Base-by-base conservation (phyloP, 306 rosid species). In the Quercus ilex region DNA sequence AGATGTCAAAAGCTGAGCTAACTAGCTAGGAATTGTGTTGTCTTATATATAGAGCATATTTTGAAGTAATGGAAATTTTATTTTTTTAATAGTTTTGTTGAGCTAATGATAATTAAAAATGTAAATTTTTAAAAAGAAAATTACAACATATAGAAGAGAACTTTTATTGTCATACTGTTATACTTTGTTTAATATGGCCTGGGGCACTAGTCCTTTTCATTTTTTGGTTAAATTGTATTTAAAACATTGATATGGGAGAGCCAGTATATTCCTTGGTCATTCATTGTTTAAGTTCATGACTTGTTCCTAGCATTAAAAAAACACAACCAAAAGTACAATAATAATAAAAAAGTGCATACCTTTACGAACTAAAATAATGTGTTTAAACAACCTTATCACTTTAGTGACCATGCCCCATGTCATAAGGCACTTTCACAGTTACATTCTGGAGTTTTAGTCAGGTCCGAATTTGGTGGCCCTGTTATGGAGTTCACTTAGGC, bases 21-120 rank as follows among this genome's bases (percentile, higher is more conserved):
- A 12, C 53, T 23, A 1, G 73, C 85, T 74, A 52, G 83, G 73
- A 81, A 53, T n/a, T 84, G 75, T 80, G 74, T 68, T 74, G 83
- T 68, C 78, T 65, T 65, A 82, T 82, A 81, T 72, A 68, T 9
- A 62, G 52, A 18, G 46, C 70, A 76, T 55, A 63, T 11, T 41
- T 46, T 33, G 28, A 77, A 49, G 73, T 15, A 82, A 49, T 56
- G 75, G 77, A 79, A 57, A 20, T 41, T 69, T 80, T 20, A 26
- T 23, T 64, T 62, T 63, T 23, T 64, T 62, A 55, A 75, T 76
- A 41, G 65, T 72, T 35, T 77, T 80, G 46, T 58, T 52, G 15
- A 43, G 55, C 63, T 62, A 51, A 30, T 20, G 55, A 78, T 82
- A 83, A 79, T 71, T 59, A 55, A 73, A 74, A 76, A 76, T 65